Conservation (phyloP, 345 rosid species). For the Salix suchowensis region DNA sequence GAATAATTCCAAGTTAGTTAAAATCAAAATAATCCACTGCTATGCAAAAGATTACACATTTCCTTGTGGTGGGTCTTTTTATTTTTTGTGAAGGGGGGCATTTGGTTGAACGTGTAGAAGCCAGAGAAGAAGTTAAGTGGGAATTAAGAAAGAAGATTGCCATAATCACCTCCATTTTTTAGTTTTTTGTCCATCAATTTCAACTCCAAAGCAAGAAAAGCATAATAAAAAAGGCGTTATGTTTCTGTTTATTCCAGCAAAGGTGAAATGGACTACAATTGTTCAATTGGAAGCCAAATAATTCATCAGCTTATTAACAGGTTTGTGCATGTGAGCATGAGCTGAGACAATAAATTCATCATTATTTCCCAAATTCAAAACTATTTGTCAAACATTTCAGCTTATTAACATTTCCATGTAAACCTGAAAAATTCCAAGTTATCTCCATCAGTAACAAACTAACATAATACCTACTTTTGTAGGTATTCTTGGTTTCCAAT, state of each 20-base stretch:
- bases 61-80: not conserved
- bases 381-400: not conserved
- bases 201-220: not conserved
- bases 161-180: not conserved
- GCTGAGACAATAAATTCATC: not conserved
- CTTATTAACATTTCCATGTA: not conserved
- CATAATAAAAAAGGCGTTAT: too few species aligned
- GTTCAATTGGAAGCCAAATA: not conserved
- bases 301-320: too few species aligned
- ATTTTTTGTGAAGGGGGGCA: not conserved
- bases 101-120: too few species aligned
- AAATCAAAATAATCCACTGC: not conserved
- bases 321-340: too few species aligned
- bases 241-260: not conserved
- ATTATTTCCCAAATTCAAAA: not conserved
- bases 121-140: not conserved
- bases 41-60: not conserved
- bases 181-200: not conserved
- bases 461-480: not conserved
- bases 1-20: constrained; percentile 23
- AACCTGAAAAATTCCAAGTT: not conserved
- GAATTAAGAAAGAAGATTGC: not conserved
- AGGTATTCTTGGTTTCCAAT: not conserved
- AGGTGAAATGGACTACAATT: not conserved
- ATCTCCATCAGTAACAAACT: not conserved